These are phyloP conservation scores for Lipomyces orientalis DNA, from an alignment of 805 yeast genomes.

Conservation along the genomic window DNA sequence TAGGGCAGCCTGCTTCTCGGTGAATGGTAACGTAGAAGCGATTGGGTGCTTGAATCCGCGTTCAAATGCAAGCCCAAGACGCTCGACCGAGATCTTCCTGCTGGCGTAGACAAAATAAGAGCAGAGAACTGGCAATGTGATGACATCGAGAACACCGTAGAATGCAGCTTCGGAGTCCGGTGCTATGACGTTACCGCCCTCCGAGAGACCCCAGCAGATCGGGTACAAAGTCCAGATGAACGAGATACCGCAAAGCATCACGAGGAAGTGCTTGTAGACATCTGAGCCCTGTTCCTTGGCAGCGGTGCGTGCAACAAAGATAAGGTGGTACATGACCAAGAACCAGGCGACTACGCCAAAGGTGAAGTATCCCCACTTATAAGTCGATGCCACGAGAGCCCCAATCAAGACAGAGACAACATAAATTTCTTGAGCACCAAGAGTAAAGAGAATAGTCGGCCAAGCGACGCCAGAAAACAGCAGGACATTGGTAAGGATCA, in stretches of 20 bases:
- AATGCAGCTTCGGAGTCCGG: slow-evolving; percentile 39
- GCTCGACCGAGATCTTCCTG: slow-evolving; percentile 36
- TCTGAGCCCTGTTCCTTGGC: slow-evolving; percentile 42
- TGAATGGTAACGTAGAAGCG: slow-evolving; percentile 4
- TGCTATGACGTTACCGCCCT: slow-evolving; percentile 62
- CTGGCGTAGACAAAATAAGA: slow-evolving; percentile 38
- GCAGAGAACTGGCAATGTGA: slow-evolving; percentile 47
- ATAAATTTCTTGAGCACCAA: slow-evolving; percentile 52
- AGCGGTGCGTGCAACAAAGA: slow-evolving; percentile 34
- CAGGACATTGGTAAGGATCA: slow-evolving; percentile 47
- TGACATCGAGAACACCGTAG: slow-evolving; percentile 52
- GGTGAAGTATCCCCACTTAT: slow-evolving; percentile 73
- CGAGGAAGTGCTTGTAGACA: slow-evolving; percentile 29
- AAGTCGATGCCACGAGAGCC: slow-evolving; percentile 57
- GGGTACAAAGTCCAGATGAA: slow-evolving; percentile 59
- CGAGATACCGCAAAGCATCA: slow-evolving; percentile 39
- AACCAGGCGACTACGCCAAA: slow-evolving; percentile 57
- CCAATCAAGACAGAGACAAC: slow-evolving; percentile 65
- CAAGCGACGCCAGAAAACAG: slow-evolving; percentile 47
- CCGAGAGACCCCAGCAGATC: slow-evolving; percentile 59
- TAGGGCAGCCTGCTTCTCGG: slow-evolving; percentile 16
- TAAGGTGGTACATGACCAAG: slow-evolving; percentile 50
- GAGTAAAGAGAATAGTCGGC: slow-evolving; percentile 45
- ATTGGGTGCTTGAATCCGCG: slow-evolving; percentile 17
- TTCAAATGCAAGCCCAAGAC: slow-evolving; percentile 37